These are phyloP conservation scores for Apocynum venetum DNA, from an alignment of 257 asterid species.

Conservation along the genomic window DNA sequence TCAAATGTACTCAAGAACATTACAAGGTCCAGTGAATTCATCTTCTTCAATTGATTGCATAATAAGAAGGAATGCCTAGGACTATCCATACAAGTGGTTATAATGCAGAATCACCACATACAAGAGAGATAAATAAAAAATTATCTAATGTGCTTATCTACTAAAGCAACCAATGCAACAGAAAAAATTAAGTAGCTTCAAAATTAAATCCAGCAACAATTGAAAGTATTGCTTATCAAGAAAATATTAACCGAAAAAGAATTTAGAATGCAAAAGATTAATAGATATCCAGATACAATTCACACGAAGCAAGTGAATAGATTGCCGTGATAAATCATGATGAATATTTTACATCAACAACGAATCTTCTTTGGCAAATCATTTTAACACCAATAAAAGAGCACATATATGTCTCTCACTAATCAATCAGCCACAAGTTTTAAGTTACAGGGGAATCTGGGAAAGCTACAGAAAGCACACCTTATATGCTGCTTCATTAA, in stretches of 20 bases:
- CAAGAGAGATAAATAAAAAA: neutral
- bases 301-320: neutral
- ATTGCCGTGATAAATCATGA: neutral
- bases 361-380: neutral
- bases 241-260: neutral
- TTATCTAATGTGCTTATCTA: neutral
- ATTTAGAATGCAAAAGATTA: neutral
- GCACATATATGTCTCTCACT: neutral
- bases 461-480: conserved; percentile 25
- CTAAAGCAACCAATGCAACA: neutral
- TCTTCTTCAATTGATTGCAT: neutral
- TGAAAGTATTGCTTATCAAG: neutral
- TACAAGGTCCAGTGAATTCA: neutral
- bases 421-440: neutral
- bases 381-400: neutral
- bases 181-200: neutral
- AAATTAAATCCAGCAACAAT: neutral
- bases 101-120: neutral
- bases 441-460: conserved; percentile 6
- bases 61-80: neutral
- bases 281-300: neutral
- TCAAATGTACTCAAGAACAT: neutral
- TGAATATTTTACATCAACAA: conserved; percentile 6
- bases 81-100: neutral
- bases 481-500: conserved; percentile 33